These are phyloP conservation scores for Amyloporia xantha DNA, from an alignment of 768 basidiomycete genomes.

Conservation along the genomic window DNA sequence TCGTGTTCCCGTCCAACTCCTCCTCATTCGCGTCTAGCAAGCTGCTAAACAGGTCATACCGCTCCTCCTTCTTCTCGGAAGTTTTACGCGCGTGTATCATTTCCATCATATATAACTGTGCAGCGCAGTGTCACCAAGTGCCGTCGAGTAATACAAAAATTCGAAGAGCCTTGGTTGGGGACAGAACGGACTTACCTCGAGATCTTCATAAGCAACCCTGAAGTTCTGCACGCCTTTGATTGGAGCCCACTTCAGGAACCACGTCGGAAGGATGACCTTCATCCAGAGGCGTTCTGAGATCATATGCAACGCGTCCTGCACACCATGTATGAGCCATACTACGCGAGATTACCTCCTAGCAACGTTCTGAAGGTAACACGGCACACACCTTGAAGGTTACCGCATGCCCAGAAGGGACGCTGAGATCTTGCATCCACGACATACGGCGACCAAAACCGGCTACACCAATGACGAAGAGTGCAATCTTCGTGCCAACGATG, in stretches of 20 bases:
- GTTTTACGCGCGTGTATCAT: slow-evolving; percentile 42
- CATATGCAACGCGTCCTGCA: slow-evolving; percentile 18
- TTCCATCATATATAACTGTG: slow-evolving; percentile 40
- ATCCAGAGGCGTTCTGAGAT: slow-evolving; percentile 19
- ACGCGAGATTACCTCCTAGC: no score
- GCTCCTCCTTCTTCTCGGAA: slow-evolving; percentile 28
- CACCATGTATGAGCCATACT: no score
- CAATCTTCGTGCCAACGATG: no score
- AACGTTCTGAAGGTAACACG: neutral
- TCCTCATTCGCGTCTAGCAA: slow-evolving; percentile 42
- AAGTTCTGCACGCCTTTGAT: slow-evolving; percentile 14
- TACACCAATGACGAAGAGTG: slow-evolving; percentile 46
- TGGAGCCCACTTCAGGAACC: slow-evolving; percentile 16
- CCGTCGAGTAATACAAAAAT: neutral
- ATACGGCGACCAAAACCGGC: slow-evolving; percentile 50
- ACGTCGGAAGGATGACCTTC: slow-evolving; percentile 19
- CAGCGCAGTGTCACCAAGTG: neutral
- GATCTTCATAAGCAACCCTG: slow-evolving; percentile 19
- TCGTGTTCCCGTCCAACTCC: slow-evolving; percentile 21
- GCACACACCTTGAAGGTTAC: slow-evolving; percentile 17
- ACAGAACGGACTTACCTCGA: slow-evolving; percentile 17
- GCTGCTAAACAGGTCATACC: slow-evolving; percentile 45
- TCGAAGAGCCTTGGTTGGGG: neutral
- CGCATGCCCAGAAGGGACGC: slow-evolving; percentile 8
- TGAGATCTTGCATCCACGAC: slow-evolving; percentile 31